Base-by-base conservation (phyloP, 768 basidiomycete species). In the Mycena maculata region DNA sequence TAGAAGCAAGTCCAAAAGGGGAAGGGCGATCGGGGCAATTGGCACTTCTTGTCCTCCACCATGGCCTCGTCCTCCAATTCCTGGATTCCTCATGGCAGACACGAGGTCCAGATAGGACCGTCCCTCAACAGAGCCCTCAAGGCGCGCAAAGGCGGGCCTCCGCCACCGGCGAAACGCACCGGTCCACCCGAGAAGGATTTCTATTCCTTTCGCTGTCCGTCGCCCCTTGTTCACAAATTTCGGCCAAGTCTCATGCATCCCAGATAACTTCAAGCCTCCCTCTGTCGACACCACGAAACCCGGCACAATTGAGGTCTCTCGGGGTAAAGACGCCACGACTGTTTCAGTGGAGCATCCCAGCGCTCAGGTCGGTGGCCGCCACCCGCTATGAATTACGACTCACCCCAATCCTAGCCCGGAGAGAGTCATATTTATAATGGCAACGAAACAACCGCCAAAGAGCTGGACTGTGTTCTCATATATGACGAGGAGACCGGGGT, bases 191-290 rank as follows among this genome's bases (percentile, higher is more conserved):
- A 88, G 73, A 83, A 86, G 58, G 90, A 92, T 70, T 92, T 92
- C 77, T 92, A 90, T 75, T 88, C 90, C n/a, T 87, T 94, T 72
- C 84, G 90, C 70, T 94, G 92, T 93, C 68, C 69, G 90, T 84
- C 27, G 60, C 16, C 56, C 39, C 39, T 22, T 25, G 53, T 38
- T 9, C 31, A n/a, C 47, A 49, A 62, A 13, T 63, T 20, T 52
- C 6, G n/a, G 27, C 36, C 41, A 30, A 16, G 56, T 53, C 44
- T 36, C 36, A 49, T 22, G 10, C 41, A 30, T 33, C 33, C 16
- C 72, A 95, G 93, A 93, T 72, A 89, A 90, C 70, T 92, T 93
- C 79, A 92, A 88, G 75, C 92, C 94, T 3, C 83, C 86, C 57
- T 88, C 90, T 7, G 83, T 94, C 47, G 92, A 94, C 73, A 70